Evolutionary conservation across 306 rosid species (phyloP).

Genomic region (Chamaecrista fasciculata): DNA sequence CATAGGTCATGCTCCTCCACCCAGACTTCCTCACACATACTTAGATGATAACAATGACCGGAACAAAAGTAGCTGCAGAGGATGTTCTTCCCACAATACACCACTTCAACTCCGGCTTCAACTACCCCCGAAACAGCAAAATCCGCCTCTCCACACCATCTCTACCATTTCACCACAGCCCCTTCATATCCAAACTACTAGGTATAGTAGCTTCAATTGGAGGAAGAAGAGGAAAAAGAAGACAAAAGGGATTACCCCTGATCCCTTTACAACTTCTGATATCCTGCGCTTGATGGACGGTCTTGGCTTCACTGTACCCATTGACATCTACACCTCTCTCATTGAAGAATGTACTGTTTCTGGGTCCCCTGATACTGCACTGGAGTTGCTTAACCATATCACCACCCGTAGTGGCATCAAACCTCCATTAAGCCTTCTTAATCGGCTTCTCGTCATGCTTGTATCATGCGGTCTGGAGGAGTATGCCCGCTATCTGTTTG

Average conservation of each 20-base stretch:
- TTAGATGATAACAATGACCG: background rate
- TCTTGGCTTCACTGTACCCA: slow-evolving; percentile 35
- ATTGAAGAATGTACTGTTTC: slow-evolving; percentile 46
- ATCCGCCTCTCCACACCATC: background rate
- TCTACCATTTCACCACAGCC: slow-evolving; percentile 9
- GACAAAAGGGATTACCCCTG: background rate
- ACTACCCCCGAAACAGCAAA: slow-evolving; percentile 19
- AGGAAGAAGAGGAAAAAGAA: slow-evolving; percentile 3
- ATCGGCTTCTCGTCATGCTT: slow-evolving; percentile 45
- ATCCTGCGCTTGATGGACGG: slow-evolving; percentile 49
- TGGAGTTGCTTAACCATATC: slow-evolving; percentile 41
- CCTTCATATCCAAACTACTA: slow-evolving; percentile 1
- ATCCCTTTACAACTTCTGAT: slow-evolving; percentile 36
- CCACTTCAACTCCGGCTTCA: slow-evolving; percentile 33
- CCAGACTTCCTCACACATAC: background rate
- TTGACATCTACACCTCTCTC: slow-evolving; percentile 46
- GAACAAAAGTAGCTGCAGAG: background rate
- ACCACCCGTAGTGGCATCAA: slow-evolving; percentile 25
- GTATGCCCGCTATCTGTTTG: slow-evolving; percentile 38
- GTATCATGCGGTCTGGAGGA: slow-evolving; percentile 41
- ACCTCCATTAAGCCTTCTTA: slow-evolving; percentile 31
- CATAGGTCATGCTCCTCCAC: background rate
- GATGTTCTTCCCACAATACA: slow-evolving; percentile 11
- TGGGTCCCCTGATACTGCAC: slow-evolving; percentile 38
- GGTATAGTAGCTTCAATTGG: too few relatives aligned